Evolutionary conservation across 2,329 filamentous ascomycete genomes (phyloP).

Genomic region (Ophiocordyceps camponoti-saundersi): DNA sequence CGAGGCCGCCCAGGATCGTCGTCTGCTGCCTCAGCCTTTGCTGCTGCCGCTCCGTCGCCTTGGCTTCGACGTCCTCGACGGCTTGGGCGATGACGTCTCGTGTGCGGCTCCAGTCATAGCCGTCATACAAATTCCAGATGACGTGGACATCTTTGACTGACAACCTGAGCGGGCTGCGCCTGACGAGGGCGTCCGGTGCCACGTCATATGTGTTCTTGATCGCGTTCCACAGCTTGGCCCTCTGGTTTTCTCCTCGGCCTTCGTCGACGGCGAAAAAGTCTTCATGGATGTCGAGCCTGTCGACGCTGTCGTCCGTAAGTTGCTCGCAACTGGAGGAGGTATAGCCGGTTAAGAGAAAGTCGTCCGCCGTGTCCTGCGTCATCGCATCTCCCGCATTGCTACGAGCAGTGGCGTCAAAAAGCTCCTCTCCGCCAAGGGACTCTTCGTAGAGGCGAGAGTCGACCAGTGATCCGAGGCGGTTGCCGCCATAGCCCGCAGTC

Average conservation of each 20-base stretch:
- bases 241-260: conserved; percentile 34
- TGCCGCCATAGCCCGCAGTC: conserved; percentile 12
- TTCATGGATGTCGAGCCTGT: conserved; percentile 56
- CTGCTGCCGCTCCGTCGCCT: conserved; percentile 58
- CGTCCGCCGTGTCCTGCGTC: conserved; percentile 20
- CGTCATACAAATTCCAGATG: conserved; percentile 96
- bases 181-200: conserved; percentile 41
- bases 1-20: conserved; percentile 13
- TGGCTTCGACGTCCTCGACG: conserved; percentile 72
- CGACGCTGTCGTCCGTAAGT: conserved; percentile 30
- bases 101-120: conserved; percentile 88
- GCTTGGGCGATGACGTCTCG: conserved; percentile 74
- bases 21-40: conserved; percentile 5
- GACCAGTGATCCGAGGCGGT: conserved; percentile 16
- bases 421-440: conserved; percentile 22
- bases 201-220: conserved; percentile 56
- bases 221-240: conserved; percentile 68
- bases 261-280: conserved; percentile 56
- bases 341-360: conserved; percentile 17
- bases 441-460: conserved; percentile 32
- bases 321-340: conserved; percentile 9
- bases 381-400: conserved; percentile 11
- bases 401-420: conserved; percentile 28
- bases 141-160: conserved; percentile 75
- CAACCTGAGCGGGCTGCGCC: conserved; percentile 56